Evolutionary conservation across 805 yeast species (phyloP).

Genomic region (Starmera dryadoides): DNA sequence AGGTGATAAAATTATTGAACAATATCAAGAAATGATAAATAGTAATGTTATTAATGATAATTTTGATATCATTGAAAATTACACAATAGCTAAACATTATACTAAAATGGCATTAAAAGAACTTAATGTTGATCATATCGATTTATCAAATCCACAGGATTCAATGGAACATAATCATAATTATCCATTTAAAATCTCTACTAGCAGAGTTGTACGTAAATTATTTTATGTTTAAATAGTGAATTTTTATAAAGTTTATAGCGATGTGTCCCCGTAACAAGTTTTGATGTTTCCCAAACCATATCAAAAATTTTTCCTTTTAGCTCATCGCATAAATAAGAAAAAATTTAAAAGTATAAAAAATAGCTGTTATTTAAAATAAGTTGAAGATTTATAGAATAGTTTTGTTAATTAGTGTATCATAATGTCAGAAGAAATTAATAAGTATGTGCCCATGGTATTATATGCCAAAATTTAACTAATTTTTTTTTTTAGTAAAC

Average conservation of each 20-base stretch:
- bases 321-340: neutral
- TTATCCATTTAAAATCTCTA: conserved; percentile 1
- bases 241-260: neutral
- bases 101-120: conserved; percentile 23
- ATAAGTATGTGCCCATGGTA: neutral
- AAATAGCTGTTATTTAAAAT: neutral
- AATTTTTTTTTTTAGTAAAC: conserved; percentile 31
- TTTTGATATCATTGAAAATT: conserved; percentile 29
- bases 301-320: neutral
- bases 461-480: neutral
- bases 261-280: neutral
- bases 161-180: neutral
- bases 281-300: neutral
- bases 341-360: neutral
- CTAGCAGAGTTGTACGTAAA: conserved; percentile 18
- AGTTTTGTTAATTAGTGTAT: too few relatives aligned
- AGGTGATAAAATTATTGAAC: conserved; percentile 21
- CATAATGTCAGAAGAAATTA: neutral
- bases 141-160: neutral
- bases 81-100: conserved; percentile 20
- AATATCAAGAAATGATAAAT: conserved; percentile 15
- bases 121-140: conserved; percentile 10
- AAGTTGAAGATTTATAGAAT: neutral
- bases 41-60: conserved; percentile 21
- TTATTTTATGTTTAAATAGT: conserved; percentile 18